Conservation (phyloP, 2,329 filamentous ascomycete species). For the Aspergillus luchuensis region DNA sequence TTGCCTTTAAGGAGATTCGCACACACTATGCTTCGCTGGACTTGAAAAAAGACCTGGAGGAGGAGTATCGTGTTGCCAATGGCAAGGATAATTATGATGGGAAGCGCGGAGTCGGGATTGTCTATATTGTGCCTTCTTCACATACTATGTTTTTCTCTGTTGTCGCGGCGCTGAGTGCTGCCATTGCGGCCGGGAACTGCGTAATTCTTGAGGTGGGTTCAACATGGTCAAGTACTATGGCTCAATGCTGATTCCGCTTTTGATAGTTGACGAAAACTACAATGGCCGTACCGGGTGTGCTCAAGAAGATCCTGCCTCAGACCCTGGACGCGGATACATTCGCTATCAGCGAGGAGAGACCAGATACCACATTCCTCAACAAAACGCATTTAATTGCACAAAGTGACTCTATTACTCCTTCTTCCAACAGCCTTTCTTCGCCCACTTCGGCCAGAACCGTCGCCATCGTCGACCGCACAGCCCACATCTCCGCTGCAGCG, state of each 20-base stretch:
- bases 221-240: neutral
- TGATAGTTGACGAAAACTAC: slow-evolving; percentile 29
- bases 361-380: slow-evolving; percentile 34
- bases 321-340: slow-evolving; percentile 55
- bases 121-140: slow-evolving; percentile 51
- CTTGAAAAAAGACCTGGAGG: slow-evolving; percentile 13
- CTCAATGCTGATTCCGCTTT: slow-evolving; percentile 4
- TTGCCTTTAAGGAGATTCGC: slow-evolving; percentile 31
- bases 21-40: slow-evolving; percentile 27
- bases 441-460: slow-evolving; percentile 42
- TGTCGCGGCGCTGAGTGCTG: slow-evolving; percentile 48
- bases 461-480: slow-evolving; percentile 63
- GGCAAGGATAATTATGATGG: slow-evolving; percentile 24
- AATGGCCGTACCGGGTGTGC: slow-evolving; percentile 25
- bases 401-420: slow-evolving; percentile 2
- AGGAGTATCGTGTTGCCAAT: slow-evolving; percentile 27
- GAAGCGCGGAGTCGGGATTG: slow-evolving; percentile 26
- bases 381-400: slow-evolving; percentile 22
- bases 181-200: slow-evolving; percentile 56
- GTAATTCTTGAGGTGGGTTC: slow-evolving; percentile 50
- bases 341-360: slow-evolving; percentile 40
- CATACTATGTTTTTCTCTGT: slow-evolving; percentile 55
- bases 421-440: slow-evolving; percentile 30
- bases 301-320: slow-evolving; percentile 25
- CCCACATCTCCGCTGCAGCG: slow-evolving; percentile 57